Evolutionary conservation across 768 basidiomycete genomes (phyloP), one percentile per base, ranked within the genome.

Genomic region (Trametes cubensis): DNA sequence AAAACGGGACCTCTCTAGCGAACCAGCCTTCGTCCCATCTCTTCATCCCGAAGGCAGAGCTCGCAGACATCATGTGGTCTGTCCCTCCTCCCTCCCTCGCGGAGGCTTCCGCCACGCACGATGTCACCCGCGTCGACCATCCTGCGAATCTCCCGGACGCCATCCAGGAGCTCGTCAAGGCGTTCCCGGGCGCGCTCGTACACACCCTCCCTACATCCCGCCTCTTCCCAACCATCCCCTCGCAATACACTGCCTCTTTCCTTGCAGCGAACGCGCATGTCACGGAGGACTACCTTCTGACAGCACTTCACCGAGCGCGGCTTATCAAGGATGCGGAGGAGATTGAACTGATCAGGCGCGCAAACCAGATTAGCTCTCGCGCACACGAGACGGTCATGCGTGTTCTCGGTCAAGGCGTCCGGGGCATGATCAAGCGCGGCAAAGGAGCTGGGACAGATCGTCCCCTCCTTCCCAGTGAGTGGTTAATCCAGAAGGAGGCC

Each of bases 331-430:
- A 88, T 38, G 71, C 76, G 5, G 71, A 80, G 46, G 96, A 98
- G 74, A 85, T 98, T 54, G 79, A 79, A 10, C 75, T 83, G 55
- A 95, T 98, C 71, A 79, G 81, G 57, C 83, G 83, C 55, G 96
- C 96, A 0, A 94, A 92, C 70, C 81, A 83, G 56, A 94, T 98
- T 67, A 92, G 91, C 67, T 93, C 91, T 0, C 81, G 87, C 3
- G 96, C 96, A 5, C 96, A 98, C 66, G 92, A 95, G 74, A 83
- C 86, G 7, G 85, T 98, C 52, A 98, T 98, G 96, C 81, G 92
- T 8, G 87, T 96, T 10, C 81, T 97, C 15, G 95, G 95, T 3
- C 75, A 80, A 50, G 87, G 87, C 4, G 89, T 89, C 20, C 83
- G 84, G 54, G 81, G 82, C 18, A 78, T 79, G 55, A 81, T 88